phyloP scores from a whole-genome alignment of 1,284 basidiomycete species.

The Cryptococcus sp. region DNA sequence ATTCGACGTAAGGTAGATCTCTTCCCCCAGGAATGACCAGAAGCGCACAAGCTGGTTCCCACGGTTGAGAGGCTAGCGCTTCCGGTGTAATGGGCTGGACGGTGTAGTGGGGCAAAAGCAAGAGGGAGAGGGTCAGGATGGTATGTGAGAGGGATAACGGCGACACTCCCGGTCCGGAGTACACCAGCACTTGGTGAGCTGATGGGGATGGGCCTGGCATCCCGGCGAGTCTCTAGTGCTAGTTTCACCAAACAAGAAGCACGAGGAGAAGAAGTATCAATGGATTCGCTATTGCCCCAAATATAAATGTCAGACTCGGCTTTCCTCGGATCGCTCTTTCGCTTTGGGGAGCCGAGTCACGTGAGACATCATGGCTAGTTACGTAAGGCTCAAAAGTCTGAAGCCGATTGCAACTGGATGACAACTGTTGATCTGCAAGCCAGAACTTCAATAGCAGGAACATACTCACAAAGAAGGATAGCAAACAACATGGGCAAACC shows the following conservation, averaged over 20 bases:
- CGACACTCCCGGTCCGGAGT: constrained; percentile 70
- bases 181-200: constrained; percentile 68
- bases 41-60: constrained; percentile 71
- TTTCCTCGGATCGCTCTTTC: too few species aligned
- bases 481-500: constrained; percentile 41
- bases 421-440: too few species aligned
- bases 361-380: not conserved
- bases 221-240: too few species aligned
- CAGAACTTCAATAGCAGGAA: too few species aligned
- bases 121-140: constrained; percentile 60
- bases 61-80: constrained; percentile 68
- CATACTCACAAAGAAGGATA: not conserved
- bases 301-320: not conserved
- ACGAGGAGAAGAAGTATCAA: constrained; percentile 2
- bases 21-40: constrained; percentile 72
- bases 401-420: too few species aligned
- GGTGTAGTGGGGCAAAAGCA: constrained; percentile 73
- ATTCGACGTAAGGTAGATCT: constrained; percentile 58
- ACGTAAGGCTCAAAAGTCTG: too few species aligned
- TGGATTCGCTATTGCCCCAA: not conserved
- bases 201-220: constrained; percentile 46
- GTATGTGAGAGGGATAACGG: constrained; percentile 63
- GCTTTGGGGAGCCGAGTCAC: not conserved
- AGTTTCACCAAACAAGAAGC: not conserved
- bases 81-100: constrained; percentile 67